Evolutionary conservation across 768 basidiomycete species (phyloP), one percentile per base, ranked within the genome.

Genomic region (Tricholoma sp.): DNA sequence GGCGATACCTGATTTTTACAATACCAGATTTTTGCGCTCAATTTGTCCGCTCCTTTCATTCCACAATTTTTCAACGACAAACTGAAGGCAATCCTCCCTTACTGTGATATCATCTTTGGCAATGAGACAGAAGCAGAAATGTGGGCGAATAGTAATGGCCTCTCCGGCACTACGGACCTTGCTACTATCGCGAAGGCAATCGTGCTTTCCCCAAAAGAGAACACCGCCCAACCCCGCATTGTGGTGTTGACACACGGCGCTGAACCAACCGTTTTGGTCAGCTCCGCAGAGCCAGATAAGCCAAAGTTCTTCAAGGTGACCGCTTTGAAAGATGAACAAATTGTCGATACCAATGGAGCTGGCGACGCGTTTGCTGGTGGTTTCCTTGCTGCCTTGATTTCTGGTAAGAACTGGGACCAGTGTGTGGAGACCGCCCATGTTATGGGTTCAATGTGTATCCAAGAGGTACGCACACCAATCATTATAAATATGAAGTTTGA

Each of bases 311-410:
- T 76, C 70, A 56, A 74, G 3, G 91, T 96, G 50, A 67, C 74
- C 52, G 73, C 78, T 37, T 74, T 96, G 57, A 63, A 66, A 47
- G 77, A 80, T 53, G 79, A 76, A 39, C 64, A 86, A 70, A 94
- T 97, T 62, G 88, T 97, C 57, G 97, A 99, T 70, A 98, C 97
- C 49, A 99, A 99, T 72, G 97, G 92, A 52, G 97, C 97, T 18
- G 97, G 97, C 42, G 96, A 99, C 69, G 93, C 92, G 42, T 98
- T 99, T 65, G 94, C 94, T 24, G 97, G 96, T 56, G 97, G 91
- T 37, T 95, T 98, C 81, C 72, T 98, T 53, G 97, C 92, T 51
- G 95, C 88, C 1, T 78, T 83, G 55, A 85, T 91, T 52, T 70
- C 81, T 34, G 94, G 93, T 11, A 97, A 92, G 80, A 73, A 67